phyloP scores from a whole-genome alignment of 305 asterid species.

The Fraxinus sp. region DNA sequence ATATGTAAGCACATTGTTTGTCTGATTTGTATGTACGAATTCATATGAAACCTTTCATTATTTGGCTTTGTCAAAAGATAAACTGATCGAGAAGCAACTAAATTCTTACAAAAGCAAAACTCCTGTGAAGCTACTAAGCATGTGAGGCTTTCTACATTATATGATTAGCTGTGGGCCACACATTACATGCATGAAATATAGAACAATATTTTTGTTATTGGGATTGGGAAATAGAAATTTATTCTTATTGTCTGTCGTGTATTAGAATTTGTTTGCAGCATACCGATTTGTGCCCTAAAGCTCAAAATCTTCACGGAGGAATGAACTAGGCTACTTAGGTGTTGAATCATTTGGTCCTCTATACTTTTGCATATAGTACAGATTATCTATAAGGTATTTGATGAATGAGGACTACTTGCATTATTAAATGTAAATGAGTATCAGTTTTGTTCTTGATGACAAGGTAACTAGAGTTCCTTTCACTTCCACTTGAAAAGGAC shows the following conservation, averaged over 20 bases:
- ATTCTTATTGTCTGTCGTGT: not conserved
- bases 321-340: not conserved
- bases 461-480: not conserved
- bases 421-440: not conserved
- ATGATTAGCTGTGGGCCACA: not conserved
- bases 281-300: not conserved
- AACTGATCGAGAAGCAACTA: not conserved
- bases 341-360: not conserved
- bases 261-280: not conserved
- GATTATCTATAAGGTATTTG: not conserved
- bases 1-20: not conserved
- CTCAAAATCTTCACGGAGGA: not conserved
- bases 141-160: not conserved
- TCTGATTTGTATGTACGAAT: not conserved
- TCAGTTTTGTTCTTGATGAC: not conserved
- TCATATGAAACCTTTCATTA: not conserved
- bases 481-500: not conserved
- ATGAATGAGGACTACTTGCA: not conserved
- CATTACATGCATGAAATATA: not conserved
- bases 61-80: not conserved
- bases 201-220: not conserved
- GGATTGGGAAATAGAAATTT: not conserved
- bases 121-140: not conserved
- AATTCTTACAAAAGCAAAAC: not conserved
- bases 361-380: not conserved